phyloP scores from a whole-genome alignment of 352 stramenopile genomes.

The Globisporangium viniferum region DNA sequence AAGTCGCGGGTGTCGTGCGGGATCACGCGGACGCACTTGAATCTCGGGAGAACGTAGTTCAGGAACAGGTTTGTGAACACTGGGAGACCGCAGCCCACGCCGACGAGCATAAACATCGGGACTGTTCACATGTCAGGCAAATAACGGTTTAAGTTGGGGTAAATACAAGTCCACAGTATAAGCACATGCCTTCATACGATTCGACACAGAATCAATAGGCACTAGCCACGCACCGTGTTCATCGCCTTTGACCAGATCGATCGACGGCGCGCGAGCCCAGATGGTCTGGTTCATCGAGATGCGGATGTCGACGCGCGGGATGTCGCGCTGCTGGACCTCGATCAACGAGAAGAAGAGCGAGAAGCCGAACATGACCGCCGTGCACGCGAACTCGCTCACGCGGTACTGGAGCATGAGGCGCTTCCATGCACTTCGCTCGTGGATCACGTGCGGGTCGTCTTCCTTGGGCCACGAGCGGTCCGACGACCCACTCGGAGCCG shows the following conservation, averaged over 20 bases:
- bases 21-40: constrained; percentile 47
- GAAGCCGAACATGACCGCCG: constrained; percentile 40
- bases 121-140: constrained; percentile 24
- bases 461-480: constrained; percentile 9
- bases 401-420: constrained; percentile 37
- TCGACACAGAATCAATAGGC: too few relatives aligned
- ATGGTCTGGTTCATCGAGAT: constrained; percentile 35
- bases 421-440: constrained; percentile 19
- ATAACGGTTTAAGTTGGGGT: too few relatives aligned
- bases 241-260: constrained; percentile 43
- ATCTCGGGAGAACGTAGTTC: constrained; percentile 51
- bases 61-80: constrained; percentile 50
- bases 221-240: constrained; percentile 24
- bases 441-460: constrained; percentile 13
- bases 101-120: constrained; percentile 42
- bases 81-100: constrained; percentile 33
- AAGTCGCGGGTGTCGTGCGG: constrained; percentile 73
- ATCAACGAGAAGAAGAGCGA: constrained; percentile 52
- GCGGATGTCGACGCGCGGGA: constrained; percentile 46
- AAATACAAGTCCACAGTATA: too few relatives aligned
- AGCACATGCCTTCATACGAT: too few relatives aligned
- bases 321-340: constrained; percentile 50
- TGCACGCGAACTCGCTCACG: constrained; percentile 52
- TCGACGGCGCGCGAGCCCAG: constrained; percentile 46
- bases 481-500: background rate